Evolutionary conservation across 257 asterid species (phyloP).

Genomic region (Solanum paucissectum): DNA sequence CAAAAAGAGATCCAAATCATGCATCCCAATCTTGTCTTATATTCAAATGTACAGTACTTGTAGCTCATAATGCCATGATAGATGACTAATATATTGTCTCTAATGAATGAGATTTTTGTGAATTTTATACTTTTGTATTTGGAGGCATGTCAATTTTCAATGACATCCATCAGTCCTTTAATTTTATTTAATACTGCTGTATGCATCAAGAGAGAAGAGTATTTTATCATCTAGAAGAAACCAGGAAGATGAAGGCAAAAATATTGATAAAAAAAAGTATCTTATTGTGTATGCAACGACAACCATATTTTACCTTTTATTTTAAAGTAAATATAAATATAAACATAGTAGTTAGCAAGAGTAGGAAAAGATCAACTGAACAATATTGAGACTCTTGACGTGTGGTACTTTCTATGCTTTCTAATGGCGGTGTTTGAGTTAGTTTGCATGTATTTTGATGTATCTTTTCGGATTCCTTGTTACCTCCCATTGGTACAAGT

Average conservation of each 20-base stretch:
- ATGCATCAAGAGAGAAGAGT: neutral
- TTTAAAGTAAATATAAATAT: neutral
- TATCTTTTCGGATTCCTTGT: neutral
- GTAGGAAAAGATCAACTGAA: neutral
- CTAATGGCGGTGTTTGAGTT: neutral
- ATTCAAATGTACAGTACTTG: neutral
- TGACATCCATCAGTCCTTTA: neutral
- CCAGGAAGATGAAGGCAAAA: neutral
- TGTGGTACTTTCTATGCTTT: neutral
- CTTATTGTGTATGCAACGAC: neutral
- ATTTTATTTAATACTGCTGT: neutral
- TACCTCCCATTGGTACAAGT: neutral
- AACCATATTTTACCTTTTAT: neutral
- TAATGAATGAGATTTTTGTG: neutral
- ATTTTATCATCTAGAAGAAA: neutral
- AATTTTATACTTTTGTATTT: neutral
- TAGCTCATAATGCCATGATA: neutral
- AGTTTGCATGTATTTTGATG: neutral
- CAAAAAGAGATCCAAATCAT: neutral
- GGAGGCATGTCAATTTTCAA: neutral
- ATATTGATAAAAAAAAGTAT: neutral
- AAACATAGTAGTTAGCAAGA: neutral
- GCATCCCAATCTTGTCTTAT: neutral
- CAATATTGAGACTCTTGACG: neutral
- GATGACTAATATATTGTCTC: neutral